Conservation (phyloP, 257 asterid genomes). For the Solanum corneliomulleri region DNA sequence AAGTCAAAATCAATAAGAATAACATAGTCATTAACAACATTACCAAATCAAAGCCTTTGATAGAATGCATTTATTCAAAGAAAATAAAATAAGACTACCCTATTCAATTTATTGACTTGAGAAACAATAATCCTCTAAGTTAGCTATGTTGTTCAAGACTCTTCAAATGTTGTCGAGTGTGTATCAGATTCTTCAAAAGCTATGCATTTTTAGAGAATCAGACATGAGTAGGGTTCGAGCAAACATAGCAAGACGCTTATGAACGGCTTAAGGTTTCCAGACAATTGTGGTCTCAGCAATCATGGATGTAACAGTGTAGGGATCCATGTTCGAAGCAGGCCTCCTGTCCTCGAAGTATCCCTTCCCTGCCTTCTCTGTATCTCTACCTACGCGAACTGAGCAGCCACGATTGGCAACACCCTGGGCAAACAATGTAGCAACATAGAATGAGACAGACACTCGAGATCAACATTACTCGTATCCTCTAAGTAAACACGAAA, state of each 20-base stretch:
- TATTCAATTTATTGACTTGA: neutral
- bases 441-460: neutral
- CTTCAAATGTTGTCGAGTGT: neutral
- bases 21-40: neutral
- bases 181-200: neutral
- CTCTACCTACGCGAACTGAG: constrained; percentile 84
- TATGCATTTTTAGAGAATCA: neutral
- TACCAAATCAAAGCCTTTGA: neutral
- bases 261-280: constrained; percentile 26
- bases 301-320: constrained; percentile 82
- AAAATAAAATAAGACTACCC: neutral
- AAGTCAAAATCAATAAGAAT: neutral
- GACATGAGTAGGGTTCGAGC: neutral
- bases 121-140: neutral
- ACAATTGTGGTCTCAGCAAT: constrained; percentile 85
- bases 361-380: constrained; percentile 83
- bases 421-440: constrained; percentile 12
- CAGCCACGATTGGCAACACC: constrained; percentile 98
- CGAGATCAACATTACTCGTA: neutral
- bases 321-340: constrained; percentile 98
- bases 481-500: neutral
- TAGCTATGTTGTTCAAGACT: neutral
- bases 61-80: neutral
- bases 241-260: neutral
- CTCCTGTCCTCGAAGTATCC: constrained; percentile 94